phyloP scores from a whole-genome alignment of 768 basidiomycete species.

The Leccinum truebloodii region DNA sequence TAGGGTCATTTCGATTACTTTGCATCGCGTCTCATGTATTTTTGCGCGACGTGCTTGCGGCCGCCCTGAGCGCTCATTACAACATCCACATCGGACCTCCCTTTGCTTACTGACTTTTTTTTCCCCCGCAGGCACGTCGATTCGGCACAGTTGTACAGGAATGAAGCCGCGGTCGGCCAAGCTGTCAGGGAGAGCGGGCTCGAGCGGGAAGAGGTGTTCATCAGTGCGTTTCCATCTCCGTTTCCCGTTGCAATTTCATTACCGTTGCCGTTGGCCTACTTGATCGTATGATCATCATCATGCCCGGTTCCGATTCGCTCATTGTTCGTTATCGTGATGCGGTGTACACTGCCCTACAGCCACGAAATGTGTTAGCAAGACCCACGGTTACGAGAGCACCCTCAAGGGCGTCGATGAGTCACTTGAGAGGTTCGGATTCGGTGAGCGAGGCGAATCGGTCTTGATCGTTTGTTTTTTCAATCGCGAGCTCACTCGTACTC shows the following conservation, averaged over 20 bases:
- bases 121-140: constrained; percentile 61
- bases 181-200: constrained; percentile 59
- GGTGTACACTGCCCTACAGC: constrained; percentile 34
- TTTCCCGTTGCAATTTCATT: neutral
- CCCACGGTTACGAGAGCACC: constrained; percentile 65
- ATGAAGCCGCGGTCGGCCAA: constrained; percentile 61
- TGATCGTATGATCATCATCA: too few relatives aligned
- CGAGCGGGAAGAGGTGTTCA: constrained; percentile 59
- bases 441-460: constrained; percentile 36
- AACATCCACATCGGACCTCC: constrained; percentile 1
- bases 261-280: too few relatives aligned
- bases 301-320: too few relatives aligned
- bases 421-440: constrained; percentile 54
- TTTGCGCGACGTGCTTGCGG: constrained; percentile 24
- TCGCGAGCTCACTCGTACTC: neutral
- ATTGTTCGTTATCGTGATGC: neutral
- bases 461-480: neutral
- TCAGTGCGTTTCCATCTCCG: constrained; percentile 49
- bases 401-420: constrained; percentile 60
- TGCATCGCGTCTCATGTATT: neutral
- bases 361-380: constrained; percentile 60
- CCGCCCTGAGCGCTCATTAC: constrained; percentile 10
- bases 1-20: neutral
- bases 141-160: constrained; percentile 68
- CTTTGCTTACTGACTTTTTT: neutral